Base-by-base conservation (phyloP, 805 yeast genomes). In the Candida sanyiensis region DNA sequence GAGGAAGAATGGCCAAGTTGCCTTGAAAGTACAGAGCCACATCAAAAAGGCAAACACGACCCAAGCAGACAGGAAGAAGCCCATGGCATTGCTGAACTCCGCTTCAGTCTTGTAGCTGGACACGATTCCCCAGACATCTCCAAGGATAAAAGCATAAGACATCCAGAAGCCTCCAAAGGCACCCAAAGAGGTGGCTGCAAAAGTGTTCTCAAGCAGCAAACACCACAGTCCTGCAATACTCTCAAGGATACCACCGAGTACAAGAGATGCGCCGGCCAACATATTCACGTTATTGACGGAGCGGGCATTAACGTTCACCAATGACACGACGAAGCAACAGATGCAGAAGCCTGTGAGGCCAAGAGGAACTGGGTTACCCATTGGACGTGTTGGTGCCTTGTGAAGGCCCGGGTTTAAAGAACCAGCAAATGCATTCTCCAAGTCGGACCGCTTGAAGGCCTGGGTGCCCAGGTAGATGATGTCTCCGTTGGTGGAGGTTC, bases 311-410 rank as follows among this genome's bases (percentile, higher is more conserved):
- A 75, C 71, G 54, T 81, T 81, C 40, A 75, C 65, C 50, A 82
- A 54, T 3, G 84, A 75, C 28, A 82, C 66, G 21, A 80, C 82
- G 57, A 82, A 75, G 31, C 63, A 57, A 17, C 66, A 65, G 36
- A 63, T 54, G 12, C 86, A 84, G 60, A 82, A 82, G 19, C 82
- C 84, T 21, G 78, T 73, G 42, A 83, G 63, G 12, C 89, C 90
- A 45, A 82, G 63, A 17, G 89, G 89, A 33, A 83, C 83, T 19
- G 90, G 89, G 51, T 82, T 82, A 42, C 81, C 89, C 63, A 73
- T 68, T 44, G 69, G 69, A 51, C 77, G 70, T 35, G 59, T 53
- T 6, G 79, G 69, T 40, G 64, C 58, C 16, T 67, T 61, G 43
- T 75, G 70, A 42, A 62, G 57, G 40, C 65, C 69, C 12, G 70